Percentiles rank a stretch among this genome's conserved stretches.
These are phyloP conservation scores for Cutaneotrichosporon cavernicola DNA, from an alignment of 1,284 basidiomycete genomes.

Conservation along the genomic window DNA sequence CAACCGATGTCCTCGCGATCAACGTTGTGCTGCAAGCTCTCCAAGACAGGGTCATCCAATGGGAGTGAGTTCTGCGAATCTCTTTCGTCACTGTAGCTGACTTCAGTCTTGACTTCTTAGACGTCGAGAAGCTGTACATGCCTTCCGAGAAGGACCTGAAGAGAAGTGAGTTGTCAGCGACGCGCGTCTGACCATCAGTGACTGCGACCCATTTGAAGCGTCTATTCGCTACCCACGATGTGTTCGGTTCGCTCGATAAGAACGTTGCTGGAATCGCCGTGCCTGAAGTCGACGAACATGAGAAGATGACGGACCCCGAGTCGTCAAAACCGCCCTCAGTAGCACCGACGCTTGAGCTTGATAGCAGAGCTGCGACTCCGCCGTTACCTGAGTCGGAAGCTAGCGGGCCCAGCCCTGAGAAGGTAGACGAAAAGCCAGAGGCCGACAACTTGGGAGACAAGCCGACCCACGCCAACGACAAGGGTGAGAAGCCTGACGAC, in stretches of 20 bases:
- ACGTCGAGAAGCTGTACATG: conserved; percentile 56
- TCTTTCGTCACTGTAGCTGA: conserved; percentile 12
- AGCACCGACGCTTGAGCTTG: not conserved
- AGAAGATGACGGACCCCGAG: conserved; percentile 23
- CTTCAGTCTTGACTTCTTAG: conserved; percentile 56
- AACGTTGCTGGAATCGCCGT: conserved; percentile 59
- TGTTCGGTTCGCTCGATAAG: conserved; percentile 47
- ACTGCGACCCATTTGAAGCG: conserved; percentile 55
- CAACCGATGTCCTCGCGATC: conserved; percentile 81
- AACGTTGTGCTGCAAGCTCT: conserved; percentile 82
- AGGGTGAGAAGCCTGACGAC: conserved; percentile 4
- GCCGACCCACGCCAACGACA: not conserved
- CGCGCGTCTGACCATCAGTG: conserved; percentile 30
- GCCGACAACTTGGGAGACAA: not conserved
- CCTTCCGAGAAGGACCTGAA: conserved; percentile 53
- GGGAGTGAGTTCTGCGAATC: conserved; percentile 60
- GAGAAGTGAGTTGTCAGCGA: conserved; percentile 33
- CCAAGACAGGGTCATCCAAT: conserved; percentile 94
- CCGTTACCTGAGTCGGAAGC: conserved; percentile 1
- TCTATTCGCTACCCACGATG: conserved; percentile 57
- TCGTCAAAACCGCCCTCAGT: conserved; percentile 3
- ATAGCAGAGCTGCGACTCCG: not conserved
- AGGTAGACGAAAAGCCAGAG: not conserved
- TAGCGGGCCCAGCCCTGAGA: not conserved
- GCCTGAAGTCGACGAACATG: conserved; percentile 73